Evolutionary conservation across 441 rosid species (phyloP).

Genomic region (Gossypium trilobum): DNA sequence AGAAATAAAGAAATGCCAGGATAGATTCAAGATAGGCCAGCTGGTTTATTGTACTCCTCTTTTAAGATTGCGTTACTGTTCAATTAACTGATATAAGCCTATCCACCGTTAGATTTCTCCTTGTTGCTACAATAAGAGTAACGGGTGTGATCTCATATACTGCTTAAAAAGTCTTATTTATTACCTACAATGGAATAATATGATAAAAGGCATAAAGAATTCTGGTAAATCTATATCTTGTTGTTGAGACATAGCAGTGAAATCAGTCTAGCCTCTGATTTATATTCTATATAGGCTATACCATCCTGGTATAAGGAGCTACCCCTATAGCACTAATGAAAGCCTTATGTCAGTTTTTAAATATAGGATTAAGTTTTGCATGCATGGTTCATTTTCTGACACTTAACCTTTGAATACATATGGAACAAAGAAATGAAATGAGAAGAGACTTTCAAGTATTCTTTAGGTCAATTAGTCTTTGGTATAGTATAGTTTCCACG

Average conservation of each 20-base stretch:
- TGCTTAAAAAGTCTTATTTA: background rate
- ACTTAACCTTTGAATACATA: background rate
- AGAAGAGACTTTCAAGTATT: background rate
- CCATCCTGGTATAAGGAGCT: too few species aligned
- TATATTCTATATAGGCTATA: too few species aligned
- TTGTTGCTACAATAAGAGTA: background rate
- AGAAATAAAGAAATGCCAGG: background rate
- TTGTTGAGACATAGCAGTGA: background rate
- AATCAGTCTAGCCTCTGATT: background rate
- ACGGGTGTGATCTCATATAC: background rate
- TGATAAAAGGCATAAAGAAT: background rate
- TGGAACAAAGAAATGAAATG: background rate
- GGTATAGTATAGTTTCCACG: background rate
- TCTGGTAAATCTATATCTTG: background rate
- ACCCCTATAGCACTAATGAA: background rate
- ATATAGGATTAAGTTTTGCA: background rate
- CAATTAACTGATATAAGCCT: background rate
- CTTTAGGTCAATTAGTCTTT: background rate
- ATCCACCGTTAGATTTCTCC: background rate
- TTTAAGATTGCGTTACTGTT: background rate
- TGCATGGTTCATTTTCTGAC: background rate
- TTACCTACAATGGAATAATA: background rate
- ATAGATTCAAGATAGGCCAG: background rate
- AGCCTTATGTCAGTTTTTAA: background rate
- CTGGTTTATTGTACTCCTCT: background rate